Evolutionary conservation across 768 basidiomycete species (phyloP).

Genomic region (Lentinus brumalis): DNA sequence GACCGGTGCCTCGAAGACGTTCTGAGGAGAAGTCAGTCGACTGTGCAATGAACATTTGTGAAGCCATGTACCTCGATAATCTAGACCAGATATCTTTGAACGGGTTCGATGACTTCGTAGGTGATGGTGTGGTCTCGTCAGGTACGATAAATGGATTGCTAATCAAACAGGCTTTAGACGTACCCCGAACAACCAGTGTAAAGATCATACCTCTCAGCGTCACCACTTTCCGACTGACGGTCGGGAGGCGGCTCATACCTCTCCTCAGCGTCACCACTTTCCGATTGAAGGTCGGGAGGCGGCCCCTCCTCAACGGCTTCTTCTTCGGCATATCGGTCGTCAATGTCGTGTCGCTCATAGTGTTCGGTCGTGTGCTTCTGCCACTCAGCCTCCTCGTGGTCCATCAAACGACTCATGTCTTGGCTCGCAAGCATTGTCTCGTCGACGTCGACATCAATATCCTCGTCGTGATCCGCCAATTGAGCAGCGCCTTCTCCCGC

Average conservation of each 20-base stretch:
- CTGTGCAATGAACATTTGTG: too few relatives aligned
- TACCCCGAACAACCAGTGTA: not conserved
- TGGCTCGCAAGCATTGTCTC: slow-evolving; percentile 52
- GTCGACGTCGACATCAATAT: slow-evolving; percentile 52
- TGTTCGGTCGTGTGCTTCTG: slow-evolving; percentile 23
- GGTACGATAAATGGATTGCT: not conserved
- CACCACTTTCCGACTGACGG: slow-evolving; percentile 9
- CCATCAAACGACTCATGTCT: slow-evolving; percentile 44
- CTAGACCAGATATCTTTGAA: slow-evolving; percentile 23
- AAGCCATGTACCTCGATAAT: slow-evolving; percentile 12
- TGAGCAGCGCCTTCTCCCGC: not conserved
- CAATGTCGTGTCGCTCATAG: slow-evolving; percentile 28
- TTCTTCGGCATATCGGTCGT: slow-evolving; percentile 29
- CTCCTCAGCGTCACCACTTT: slow-evolving; percentile 27
- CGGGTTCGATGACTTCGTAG: slow-evolving; percentile 8
- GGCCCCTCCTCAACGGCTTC: slow-evolving; percentile 38
- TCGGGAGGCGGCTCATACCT: slow-evolving; percentile 32
- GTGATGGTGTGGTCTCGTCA: not conserved
- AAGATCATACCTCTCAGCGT: slow-evolving; percentile 1
- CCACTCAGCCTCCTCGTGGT: slow-evolving; percentile 33
- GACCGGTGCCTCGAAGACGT: slow-evolving; percentile 11
- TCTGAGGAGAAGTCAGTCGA: not conserved
- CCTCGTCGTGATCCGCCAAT: slow-evolving; percentile 2
- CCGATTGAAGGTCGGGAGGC: slow-evolving; percentile 20
- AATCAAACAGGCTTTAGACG: not conserved